These are phyloP conservation scores for Parsonsia alboflavescens DNA, from an alignment of 257 asterid genomes.

Conservation along the genomic window DNA sequence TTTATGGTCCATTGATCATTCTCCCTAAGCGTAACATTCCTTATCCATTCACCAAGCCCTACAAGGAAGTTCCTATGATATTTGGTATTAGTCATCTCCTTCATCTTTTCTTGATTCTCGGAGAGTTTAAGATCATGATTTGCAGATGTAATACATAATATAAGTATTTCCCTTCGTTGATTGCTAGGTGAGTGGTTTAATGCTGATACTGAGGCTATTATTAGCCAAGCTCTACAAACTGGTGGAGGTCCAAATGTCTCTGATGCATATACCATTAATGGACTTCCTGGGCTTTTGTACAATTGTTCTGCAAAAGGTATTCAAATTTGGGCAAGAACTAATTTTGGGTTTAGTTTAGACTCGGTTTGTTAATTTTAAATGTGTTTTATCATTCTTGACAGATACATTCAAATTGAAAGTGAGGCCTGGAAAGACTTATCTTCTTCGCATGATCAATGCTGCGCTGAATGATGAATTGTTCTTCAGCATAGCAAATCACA, in stretches of 20 bases:
- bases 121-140: not conserved
- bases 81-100: constrained; percentile 31
- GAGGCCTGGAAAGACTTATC: constrained; percentile 3
- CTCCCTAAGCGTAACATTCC: constrained; percentile 43
- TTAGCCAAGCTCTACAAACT: constrained; percentile 53
- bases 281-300: constrained; percentile 58
- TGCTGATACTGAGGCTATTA: constrained; percentile 54
- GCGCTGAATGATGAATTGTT: constrained; percentile 50
- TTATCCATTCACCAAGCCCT: constrained; percentile 56
- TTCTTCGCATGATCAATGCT: not conserved
- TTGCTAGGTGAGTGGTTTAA: constrained; percentile 70
- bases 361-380: not conserved
- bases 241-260: constrained; percentile 63
- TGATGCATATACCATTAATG: constrained; percentile 11
- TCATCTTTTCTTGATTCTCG: not conserved
- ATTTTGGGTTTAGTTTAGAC: too few species aligned
- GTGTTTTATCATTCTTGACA: not conserved
- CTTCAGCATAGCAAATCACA: constrained; percentile 64
- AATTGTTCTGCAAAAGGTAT: constrained; percentile 61
- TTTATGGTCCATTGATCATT: constrained; percentile 57
- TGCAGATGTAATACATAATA: not conserved
- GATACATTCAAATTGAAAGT: constrained; percentile 7
- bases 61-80: constrained; percentile 53
- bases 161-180: not conserved
- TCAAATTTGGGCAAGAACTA: not conserved